Base-by-base conservation (phyloP, 2,329 filamentous ascomycete species). In the Microsporum ferrugineum region DNA sequence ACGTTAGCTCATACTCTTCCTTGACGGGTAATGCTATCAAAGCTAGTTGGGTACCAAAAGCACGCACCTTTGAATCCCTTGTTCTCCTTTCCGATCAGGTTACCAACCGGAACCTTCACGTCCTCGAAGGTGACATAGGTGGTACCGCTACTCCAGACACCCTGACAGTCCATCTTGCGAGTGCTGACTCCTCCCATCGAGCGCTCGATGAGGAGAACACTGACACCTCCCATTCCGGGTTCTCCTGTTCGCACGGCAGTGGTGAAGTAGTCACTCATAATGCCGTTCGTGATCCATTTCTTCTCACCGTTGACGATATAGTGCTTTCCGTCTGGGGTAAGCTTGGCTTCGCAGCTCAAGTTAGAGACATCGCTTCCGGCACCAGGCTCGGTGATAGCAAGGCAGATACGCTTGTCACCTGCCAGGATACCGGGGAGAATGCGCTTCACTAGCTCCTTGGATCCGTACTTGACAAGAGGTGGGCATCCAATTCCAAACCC, bases 271-370 rank as follows among this genome's bases (percentile, higher is more conserved):
- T 99, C 94, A 64, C 82, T 84, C 90, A 91, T 96, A 70, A 96
- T 84, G 71, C 94, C 94, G 77, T 99, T 99, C 70, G 92, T 97
- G 76, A 97, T 97, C 92, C 94, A 97, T 79, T 99, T 99, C 88
- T 99, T 97, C 84, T 96, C 92, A 60, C 94, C 94, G 71, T 97
- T 99, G 77, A 99, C 94, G 68, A 97, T 97, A 77, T 95, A 99
- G 79, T 97, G 90, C 81, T 97, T 97, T 71, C 94, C 94, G 70
- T 99, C 94, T 68, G 94, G 88, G 65, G 84, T 89, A 62, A 97
- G 82, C 81, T 96, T 96, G 31, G 94, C 94, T 80, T 97, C 91
- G 75, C 92, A 97, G 12, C 87, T 94, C 67, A 99, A 74, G 77
- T 96, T 97, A 63, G 94, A 94, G 7, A 99, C 94, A 72, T 99